Percentiles rank a stretch among this genome's conserved stretches.
Conservation (phyloP, 345 rosid genomes). For the Noccaea caerulescens region DNA sequence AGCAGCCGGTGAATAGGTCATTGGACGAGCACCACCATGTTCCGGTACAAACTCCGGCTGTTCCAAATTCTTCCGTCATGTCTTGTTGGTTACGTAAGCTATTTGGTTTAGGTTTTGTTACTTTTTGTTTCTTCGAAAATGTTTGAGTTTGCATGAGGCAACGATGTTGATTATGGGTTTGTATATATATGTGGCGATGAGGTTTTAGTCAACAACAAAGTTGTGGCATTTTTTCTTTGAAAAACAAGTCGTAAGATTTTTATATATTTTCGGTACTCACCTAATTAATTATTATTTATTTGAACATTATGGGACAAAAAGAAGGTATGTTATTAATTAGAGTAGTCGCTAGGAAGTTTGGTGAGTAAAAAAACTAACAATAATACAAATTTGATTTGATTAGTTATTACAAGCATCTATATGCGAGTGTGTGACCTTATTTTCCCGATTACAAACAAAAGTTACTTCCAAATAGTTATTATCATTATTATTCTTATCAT, state of each 20-base stretch:
- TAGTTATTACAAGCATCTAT: background rate
- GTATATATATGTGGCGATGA: conserved; percentile 23
- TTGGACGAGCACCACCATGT: conserved; percentile 67
- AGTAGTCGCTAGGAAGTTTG: conserved; percentile 27
- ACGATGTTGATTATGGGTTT: background rate
- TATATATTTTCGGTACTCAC: conserved; percentile 5
- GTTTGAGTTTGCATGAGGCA: conserved; percentile 31
- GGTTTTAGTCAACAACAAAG: conserved; percentile 25
- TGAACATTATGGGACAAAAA: conserved; percentile 3
- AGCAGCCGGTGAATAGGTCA: conserved; percentile 46
- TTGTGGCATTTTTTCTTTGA: background rate
- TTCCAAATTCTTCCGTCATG: conserved; percentile 50
- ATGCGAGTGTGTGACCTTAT: background rate
- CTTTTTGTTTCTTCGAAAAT: background rate
- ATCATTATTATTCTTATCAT: background rate
- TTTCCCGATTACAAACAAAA: background rate
- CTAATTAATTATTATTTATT: conserved; percentile 1
- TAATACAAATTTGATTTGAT: background rate
- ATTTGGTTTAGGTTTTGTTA: conserved; percentile 10
- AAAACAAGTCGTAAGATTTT: conserved; percentile 3
- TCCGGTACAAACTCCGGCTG: conserved; percentile 57
- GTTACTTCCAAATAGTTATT: background rate
- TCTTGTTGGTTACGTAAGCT: conserved; percentile 24
- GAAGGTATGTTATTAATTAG: conserved; percentile 15
- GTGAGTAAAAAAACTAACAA: background rate